These are phyloP conservation scores for Barnettozyma botsteinii DNA, from an alignment of 805 yeast genomes.

Conservation along the genomic window DNA sequence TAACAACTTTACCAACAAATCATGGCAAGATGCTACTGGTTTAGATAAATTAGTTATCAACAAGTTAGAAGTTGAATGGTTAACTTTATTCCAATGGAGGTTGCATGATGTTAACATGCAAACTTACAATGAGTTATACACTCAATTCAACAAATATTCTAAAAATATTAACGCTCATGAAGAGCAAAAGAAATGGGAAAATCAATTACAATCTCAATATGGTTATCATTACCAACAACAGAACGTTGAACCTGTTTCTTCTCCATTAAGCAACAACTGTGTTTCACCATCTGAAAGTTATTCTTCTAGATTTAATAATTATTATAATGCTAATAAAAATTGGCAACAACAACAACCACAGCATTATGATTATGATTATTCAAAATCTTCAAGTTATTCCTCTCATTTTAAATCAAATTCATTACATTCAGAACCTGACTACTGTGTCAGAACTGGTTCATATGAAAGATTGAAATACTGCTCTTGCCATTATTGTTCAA, in stretches of 20 bases:
- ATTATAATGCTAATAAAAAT: constrained; percentile 4
- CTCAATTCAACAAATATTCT: constrained; percentile 23
- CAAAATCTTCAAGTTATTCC: constrained; percentile 7
- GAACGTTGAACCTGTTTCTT: constrained; percentile 17
- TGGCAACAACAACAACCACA: constrained; percentile 2
- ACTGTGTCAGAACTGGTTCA: constrained; percentile 24
- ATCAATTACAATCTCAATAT: constrained; percentile 8
- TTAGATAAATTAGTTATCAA: constrained; percentile 57
- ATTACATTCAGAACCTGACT: constrained; percentile 17
- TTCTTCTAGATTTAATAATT: constrained; percentile 10
- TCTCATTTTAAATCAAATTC: constrained; percentile 18
- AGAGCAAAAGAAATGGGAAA: constrained; percentile 15
- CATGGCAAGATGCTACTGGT: constrained; percentile 97
- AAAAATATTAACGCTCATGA: constrained; percentile 20
- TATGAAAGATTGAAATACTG: constrained; percentile 18
- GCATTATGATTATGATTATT: constrained; percentile 6
- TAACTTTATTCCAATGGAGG: constrained; percentile 54
- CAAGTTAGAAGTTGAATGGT: constrained; percentile 65
- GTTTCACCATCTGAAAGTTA: constrained; percentile 16
- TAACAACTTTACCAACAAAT: constrained; percentile 88
- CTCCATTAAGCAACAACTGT: constrained; percentile 15
- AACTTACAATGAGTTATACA: constrained; percentile 20
- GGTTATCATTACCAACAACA: constrained; percentile 7
- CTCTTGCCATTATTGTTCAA: constrained; percentile 22
- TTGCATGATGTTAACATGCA: constrained; percentile 34